A percentile compares a stretch with the other conserved stretches of the same genome.
Evolutionary conservation across 768 basidiomycete genomes (phyloP).

Genomic region (Lentinula detonsa): DNA sequence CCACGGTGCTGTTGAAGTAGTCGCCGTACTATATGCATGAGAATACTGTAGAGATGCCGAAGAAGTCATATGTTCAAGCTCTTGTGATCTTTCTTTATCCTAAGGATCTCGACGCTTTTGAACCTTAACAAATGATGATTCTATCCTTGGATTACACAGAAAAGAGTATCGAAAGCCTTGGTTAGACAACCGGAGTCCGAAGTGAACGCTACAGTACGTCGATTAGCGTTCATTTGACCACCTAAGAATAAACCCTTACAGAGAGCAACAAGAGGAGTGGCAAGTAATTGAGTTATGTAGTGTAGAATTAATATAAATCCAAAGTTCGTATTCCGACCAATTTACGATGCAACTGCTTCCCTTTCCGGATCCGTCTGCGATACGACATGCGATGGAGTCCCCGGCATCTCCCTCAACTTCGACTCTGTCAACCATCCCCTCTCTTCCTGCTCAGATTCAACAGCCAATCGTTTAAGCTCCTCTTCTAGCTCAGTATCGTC

Average conservation of each 20-base stretch:
- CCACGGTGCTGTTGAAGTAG: neutral
- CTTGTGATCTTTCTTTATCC: neutral
- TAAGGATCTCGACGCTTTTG: neutral
- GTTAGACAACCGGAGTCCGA: too few relatives aligned
- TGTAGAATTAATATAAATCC: neutral
- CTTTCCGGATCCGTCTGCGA: neutral
- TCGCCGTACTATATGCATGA: neutral
- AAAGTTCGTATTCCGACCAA: neutral
- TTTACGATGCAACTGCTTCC: neutral
- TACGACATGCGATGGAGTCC: neutral
- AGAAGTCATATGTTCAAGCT: neutral
- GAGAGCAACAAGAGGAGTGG: too few relatives aligned
- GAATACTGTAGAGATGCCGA: neutral
- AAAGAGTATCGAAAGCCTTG: neutral
- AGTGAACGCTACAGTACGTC: too few relatives aligned
- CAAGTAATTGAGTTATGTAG: neutral
- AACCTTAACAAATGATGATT: neutral
- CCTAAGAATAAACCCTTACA: too few relatives aligned
- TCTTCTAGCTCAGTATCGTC: neutral
- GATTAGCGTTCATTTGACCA: too few relatives aligned
- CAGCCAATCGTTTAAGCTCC: neutral
- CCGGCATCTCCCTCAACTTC: neutral
- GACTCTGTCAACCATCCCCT: neutral
- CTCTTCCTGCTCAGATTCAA: neutral
- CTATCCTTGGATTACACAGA: neutral